Percentiles rank a stretch among this genome's conserved stretches.
Conservation (phyloP, 2,329 filamentous ascomycete genomes). For the Pyrenochaeta sp. region DNA sequence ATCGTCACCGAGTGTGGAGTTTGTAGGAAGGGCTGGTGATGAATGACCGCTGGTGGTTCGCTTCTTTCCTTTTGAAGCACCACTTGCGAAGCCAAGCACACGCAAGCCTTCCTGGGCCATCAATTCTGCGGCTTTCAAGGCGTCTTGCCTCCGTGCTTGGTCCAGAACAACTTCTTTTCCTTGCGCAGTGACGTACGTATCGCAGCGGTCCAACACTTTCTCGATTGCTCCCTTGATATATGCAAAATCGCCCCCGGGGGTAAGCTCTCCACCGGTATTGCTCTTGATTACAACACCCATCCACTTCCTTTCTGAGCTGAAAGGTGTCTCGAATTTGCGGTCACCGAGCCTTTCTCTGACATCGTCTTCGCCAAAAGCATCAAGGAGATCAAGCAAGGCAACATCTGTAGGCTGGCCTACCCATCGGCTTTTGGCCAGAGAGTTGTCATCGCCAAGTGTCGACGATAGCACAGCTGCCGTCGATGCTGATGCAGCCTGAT, state of each 20-base stretch:
- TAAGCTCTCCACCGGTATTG: constrained; percentile 59
- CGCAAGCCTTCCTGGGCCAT: constrained; percentile 91
- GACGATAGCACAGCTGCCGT: constrained; percentile 86
- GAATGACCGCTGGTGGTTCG: constrained; percentile 43
- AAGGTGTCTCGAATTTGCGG: constrained; percentile 85
- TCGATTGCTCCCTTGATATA: constrained; percentile 97
- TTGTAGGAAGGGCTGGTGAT: constrained; percentile 33
- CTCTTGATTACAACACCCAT: constrained; percentile 88
- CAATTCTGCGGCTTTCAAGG: constrained; percentile 77
- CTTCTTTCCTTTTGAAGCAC: constrained; percentile 59
- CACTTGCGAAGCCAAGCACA: constrained; percentile 93
- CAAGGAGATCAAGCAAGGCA: constrained; percentile 92
- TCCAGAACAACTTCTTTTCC: constrained; percentile 89
- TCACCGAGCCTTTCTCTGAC: constrained; percentile 85
- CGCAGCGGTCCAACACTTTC: constrained; percentile 83
- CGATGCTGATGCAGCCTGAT: constrained; percentile 73
- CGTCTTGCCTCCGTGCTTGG: constrained; percentile 75
- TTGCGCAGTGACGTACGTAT: constrained; percentile 87
- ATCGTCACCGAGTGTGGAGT: constrained; percentile 61
- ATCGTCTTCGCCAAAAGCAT: constrained; percentile 90
- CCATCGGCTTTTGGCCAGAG: constrained; percentile 84
- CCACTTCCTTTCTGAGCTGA: constrained; percentile 98
- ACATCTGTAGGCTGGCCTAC: constrained; percentile 97
- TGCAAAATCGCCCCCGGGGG: constrained; percentile 75
- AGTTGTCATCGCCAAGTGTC: constrained; percentile 70